A percentile compares a stretch with the other conserved stretches of the same genome.
These are phyloP conservation scores for Neurospora sp. DNA, from an alignment of 495 filamentous ascomycete species.

Conservation along the genomic window DNA sequence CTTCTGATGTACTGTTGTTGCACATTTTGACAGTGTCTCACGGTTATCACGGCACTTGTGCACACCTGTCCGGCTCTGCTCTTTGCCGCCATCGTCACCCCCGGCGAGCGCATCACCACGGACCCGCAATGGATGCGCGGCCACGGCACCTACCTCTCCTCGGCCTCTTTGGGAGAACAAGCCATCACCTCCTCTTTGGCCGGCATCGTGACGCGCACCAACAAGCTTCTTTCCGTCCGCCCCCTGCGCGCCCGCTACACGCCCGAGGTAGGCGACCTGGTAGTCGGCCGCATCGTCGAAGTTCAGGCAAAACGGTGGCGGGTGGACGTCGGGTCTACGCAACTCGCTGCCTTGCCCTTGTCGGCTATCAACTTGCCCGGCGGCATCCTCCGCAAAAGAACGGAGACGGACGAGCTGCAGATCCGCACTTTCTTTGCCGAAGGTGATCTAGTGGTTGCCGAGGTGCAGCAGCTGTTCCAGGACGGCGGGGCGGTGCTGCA, in stretches of 20 bases:
- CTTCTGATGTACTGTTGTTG: background rate
- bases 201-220: conserved; percentile 79
- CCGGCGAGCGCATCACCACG: conserved; percentile 77
- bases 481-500: conserved; percentile 82
- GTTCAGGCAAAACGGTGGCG: conserved; percentile 87
- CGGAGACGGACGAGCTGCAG: conserved; percentile 88
- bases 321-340: conserved; percentile 78
- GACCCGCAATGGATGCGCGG: conserved; percentile 98
- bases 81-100: conserved; percentile 56
- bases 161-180: conserved; percentile 31
- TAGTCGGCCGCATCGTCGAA: conserved; percentile 86
- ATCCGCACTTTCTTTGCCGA: conserved; percentile 89
- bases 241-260: conserved; percentile 89
- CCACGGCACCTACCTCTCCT: conserved; percentile 66
- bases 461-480: conserved; percentile 73
- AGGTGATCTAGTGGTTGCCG: conserved; percentile 80
- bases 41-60: background rate
- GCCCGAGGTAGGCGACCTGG: conserved; percentile 90
- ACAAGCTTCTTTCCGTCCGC: conserved; percentile 86
- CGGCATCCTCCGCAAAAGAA: conserved; percentile 81
- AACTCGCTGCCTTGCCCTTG: conserved; percentile 73
- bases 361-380: conserved; percentile 89
- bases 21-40: background rate
- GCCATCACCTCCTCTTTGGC: conserved; percentile 79
- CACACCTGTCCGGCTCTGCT: background rate